Base-by-base conservation (phyloP, 1,284 basidiomycete genomes). In the Porodaedalea pini region DNA sequence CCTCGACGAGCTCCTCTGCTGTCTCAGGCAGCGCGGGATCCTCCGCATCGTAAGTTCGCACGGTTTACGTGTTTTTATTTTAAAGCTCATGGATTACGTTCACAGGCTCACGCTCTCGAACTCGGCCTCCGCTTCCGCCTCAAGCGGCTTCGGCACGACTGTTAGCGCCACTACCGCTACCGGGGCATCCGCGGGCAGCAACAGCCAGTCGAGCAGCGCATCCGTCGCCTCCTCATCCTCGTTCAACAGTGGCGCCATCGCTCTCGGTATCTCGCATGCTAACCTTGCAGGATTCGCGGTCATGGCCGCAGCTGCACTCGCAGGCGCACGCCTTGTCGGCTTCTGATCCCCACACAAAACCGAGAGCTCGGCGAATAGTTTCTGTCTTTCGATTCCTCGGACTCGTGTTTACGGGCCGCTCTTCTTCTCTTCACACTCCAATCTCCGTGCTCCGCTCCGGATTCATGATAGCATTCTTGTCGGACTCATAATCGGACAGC, bases 251-350 rank as follows among this genome's bases (percentile, higher is more conserved):
- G 52, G 44, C 54, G 61, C 67, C 48, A 71, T 67, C 32, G 67
- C 73, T 2, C 55, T 71, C 27, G 73, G 64, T 66, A 58, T 67
- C 64, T 61, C 64, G 66, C 45, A 62, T 68, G 57, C 69, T 69
- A 43, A 62, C 63, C 52, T 65, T 59, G 62, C 70, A 15, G 32
- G 58, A 39, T 59, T 51, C 44, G 54, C 71, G 69, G 74, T 73
- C 59, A 55, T 59, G 53, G 52, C 52, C n/a, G 57, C 21, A 21
- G 57, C 52, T 3, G 57, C 57, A 10, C n/a, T 59, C 23, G 57
- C 52, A 19, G 57, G 57, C 19, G 52, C 57, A 3, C 45, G 48
- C 29, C 41, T 59, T 27, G 52, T 55, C 32, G 57, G 57, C 21
- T 51, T 59, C 48, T 59, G 36, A 49, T 48, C 19, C 19, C 44